These are phyloP conservation scores for Barbarea vulgaris DNA, from an alignment of 345 rosid genomes.

Conservation along the genomic window DNA sequence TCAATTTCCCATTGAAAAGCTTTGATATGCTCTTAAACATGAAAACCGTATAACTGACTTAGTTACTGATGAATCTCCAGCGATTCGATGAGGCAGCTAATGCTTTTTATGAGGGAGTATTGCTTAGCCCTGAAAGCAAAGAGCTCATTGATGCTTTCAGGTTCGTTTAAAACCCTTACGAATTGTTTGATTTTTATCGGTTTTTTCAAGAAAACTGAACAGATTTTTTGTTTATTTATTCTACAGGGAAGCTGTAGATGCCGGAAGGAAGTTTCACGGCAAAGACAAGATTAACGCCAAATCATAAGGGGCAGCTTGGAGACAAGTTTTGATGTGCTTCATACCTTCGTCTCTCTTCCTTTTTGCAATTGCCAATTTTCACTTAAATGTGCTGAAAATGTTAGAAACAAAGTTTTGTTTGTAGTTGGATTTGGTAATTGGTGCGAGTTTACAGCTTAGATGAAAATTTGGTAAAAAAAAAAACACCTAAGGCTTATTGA, in stretches of 20 bases:
- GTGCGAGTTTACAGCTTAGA: constrained; percentile 1
- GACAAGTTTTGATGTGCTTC: constrained; percentile 33
- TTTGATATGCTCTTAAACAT: background rate
- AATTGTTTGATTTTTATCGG: background rate
- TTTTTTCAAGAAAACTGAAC: background rate
- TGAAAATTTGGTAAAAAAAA: background rate
- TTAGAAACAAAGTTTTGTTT: constrained; percentile 23
- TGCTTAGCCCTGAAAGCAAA: constrained; percentile 70
- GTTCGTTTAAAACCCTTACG: constrained; percentile 40
- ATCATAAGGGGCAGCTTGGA: constrained; percentile 6
- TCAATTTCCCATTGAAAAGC: background rate
- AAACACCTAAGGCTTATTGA: background rate
- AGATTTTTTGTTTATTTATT: background rate
- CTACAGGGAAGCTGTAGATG: constrained; percentile 82
- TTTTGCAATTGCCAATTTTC: background rate
- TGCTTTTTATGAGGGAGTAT: constrained; percentile 80
- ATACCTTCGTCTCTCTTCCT: constrained; percentile 13
- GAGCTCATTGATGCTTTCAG: constrained; percentile 76
- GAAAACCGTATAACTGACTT: background rate
- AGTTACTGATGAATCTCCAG: constrained; percentile 41
- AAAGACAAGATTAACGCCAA: constrained; percentile 38
- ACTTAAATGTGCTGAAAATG: background rate
- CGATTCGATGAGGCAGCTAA: constrained; percentile 88
- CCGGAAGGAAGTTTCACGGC: constrained; percentile 71
- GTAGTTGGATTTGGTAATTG: constrained; percentile 10